These are phyloP conservation scores for Neonectria sp. DNA, from an alignment of 2,329 filamentous ascomycete genomes.

Conservation along the genomic window DNA sequence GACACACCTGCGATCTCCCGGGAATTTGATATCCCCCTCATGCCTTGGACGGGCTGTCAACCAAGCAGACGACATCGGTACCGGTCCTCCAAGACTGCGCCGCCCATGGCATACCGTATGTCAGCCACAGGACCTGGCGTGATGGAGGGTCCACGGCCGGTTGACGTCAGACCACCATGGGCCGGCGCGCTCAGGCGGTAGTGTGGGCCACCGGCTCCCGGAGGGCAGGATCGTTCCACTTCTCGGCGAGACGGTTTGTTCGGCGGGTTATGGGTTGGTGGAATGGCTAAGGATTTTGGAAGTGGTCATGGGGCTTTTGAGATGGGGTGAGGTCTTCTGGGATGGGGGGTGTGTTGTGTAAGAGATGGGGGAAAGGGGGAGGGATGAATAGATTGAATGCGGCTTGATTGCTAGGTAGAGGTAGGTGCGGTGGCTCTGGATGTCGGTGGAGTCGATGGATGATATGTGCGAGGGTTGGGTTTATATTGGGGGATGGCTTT, in stretches of 20 bases:
- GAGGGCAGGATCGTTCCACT: slow-evolving; percentile 23
- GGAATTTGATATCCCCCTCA: background rate
- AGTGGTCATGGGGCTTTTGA: background rate
- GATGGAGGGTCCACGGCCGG: slow-evolving; percentile 27
- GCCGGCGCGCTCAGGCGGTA: slow-evolving; percentile 41
- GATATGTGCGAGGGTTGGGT: background rate
- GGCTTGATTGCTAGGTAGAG: background rate
- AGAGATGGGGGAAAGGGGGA: background rate
- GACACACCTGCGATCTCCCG: background rate
- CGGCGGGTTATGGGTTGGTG: slow-evolving; percentile 1
- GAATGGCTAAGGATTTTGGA: background rate
- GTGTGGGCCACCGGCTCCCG: slow-evolving; percentile 25
- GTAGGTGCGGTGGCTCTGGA: too few species aligned
- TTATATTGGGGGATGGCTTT: too few species aligned
- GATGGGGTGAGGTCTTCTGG: slow-evolving; percentile 3
- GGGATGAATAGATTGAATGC: background rate
- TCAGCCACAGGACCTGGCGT: slow-evolving; percentile 42
- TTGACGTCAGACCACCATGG: slow-evolving; percentile 44
- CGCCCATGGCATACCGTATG: slow-evolving; percentile 20
- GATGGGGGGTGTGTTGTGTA: background rate
- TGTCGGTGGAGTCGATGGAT: background rate
- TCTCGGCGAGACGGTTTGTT: slow-evolving; percentile 18
- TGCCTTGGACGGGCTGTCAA: background rate
- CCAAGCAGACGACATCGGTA: background rate
- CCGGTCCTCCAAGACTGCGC: background rate